A percentile compares a stretch with the other conserved stretches of the same genome.
Evolutionary conservation across 768 basidiomycete species (phyloP).

Genomic region (Boletus insuetus): DNA sequence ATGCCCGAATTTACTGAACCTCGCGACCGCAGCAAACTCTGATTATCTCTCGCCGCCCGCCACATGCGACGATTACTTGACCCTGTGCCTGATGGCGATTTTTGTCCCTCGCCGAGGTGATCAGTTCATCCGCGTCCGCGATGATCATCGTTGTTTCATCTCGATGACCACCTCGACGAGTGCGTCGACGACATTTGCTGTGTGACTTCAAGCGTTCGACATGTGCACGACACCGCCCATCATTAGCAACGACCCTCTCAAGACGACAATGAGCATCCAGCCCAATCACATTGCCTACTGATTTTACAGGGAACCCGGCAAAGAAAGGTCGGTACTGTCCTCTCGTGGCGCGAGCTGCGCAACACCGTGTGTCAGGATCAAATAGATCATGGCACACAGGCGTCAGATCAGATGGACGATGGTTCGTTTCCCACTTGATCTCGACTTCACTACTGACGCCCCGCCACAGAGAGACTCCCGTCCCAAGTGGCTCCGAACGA

Average conservation of each 20-base stretch:
- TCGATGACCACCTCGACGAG: too few species aligned
- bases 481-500: slow-evolving; percentile 8
- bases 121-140: too few species aligned
- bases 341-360: slow-evolving; percentile 9
- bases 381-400: neutral
- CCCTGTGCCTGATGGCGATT: too few species aligned
- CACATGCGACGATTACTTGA: too few species aligned
- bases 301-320: neutral
- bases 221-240: too few species aligned
- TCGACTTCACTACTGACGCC: neutral
- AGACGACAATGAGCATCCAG: slow-evolving; percentile 2
- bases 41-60: neutral
- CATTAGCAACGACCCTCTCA: neutral
- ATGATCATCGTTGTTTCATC: too few species aligned
- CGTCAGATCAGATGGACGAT: slow-evolving; percentile 1
- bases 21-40: neutral
- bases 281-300: neutral
- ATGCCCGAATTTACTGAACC: too few species aligned
- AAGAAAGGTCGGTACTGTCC: neutral
- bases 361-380: neutral
- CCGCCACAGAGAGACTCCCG: slow-evolving; percentile 3
- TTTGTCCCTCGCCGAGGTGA: too few species aligned
- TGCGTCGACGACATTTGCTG: neutral
- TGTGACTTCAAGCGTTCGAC: neutral
- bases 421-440: neutral